Base-by-base conservation (phyloP, 257 asterid genomes). In the Solanum raphanifolium region DNA sequence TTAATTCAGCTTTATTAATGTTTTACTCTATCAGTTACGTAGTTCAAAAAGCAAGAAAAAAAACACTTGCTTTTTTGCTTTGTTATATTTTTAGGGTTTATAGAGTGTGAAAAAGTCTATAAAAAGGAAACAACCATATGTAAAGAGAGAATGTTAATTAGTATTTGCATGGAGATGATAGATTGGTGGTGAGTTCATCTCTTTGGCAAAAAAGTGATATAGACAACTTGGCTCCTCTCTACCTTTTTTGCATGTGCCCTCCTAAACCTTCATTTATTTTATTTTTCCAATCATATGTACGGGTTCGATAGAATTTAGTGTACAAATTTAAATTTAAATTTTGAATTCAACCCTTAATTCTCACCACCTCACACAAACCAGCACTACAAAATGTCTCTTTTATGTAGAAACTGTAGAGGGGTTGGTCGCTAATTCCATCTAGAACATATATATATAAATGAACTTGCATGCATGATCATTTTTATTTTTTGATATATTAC, bases 151-250 rank as follows among this genome's bases (percentile, higher is more conserved):
- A 43, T 9, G 43, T 38, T 38, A 43, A n/a, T 27, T 46, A 25
- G 73, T 13, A 85, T 86, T 72, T 73, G 84, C 68, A 89, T 72
- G 79, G 87, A 78, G 48, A 35, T 73, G 82, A 20, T 84, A 65
- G 89, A 83, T 87, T 84, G 43, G 84, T 85, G 87, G 89, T 84
- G 90, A 90, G 83, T 76, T 86, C 85, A 81, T 41, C 89, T 89
- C 90, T 76, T 31, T 88, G n/a, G 88, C 81, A 87, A 88, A 92
- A 52, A 84, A 83, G 73, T 86, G 88, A 62, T 43, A 52, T 43
- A 38, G 90, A 89, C 88, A 86, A 83, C 84, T 87, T 88, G 62
- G 43, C 76, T 87, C 88, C 65, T 87, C 21, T 25, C 9, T 4
- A 1, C 35, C 31, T 55, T 76, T 32, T 35, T 69, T 85, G 89